phyloP scores from a whole-genome alignment of 2,329 filamentous ascomycete species.

The Pseudonectria foliicola region DNA sequence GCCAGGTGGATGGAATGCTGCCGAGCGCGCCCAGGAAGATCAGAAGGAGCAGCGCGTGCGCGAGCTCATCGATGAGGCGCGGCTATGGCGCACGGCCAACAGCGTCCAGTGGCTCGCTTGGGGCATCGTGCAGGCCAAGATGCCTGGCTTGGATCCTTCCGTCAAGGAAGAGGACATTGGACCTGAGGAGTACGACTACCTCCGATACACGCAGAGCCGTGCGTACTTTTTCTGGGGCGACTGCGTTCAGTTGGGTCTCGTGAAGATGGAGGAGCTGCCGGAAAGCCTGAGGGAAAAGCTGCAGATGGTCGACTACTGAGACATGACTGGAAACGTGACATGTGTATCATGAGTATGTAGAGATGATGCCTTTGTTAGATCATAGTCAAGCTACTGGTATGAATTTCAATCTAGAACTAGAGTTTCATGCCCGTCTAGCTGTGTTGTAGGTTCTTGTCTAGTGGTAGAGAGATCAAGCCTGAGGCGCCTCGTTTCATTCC shows the following conservation, averaged over 20 bases:
- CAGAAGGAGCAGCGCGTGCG: constrained; percentile 60
- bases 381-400: no score
- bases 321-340: neutral
- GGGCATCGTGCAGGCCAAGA: constrained; percentile 92
- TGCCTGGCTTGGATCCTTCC: constrained; percentile 60
- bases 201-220: constrained; percentile 83
- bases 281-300: constrained; percentile 54
- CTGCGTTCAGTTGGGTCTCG: constrained; percentile 67
- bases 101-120: constrained; percentile 89
- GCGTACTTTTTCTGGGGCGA: constrained; percentile 95
- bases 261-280: constrained; percentile 70
- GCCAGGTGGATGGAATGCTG: constrained; percentile 41
- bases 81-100: constrained; percentile 81
- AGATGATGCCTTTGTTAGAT: neutral
- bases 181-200: constrained; percentile 78
- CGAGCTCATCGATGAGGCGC: constrained; percentile 68
- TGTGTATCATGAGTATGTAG: neutral
- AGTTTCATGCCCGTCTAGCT: no score
- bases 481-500: no score
- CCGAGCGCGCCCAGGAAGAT: constrained; percentile 55
- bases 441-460: no score
- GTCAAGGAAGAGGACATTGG: constrained; percentile 26
- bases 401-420: no score
- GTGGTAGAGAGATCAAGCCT: no score
- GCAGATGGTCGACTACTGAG: constrained; percentile 62